Evolutionary conservation across 768 basidiomycete genomes (phyloP).

Genomic region (Lentinula detonsa): DNA sequence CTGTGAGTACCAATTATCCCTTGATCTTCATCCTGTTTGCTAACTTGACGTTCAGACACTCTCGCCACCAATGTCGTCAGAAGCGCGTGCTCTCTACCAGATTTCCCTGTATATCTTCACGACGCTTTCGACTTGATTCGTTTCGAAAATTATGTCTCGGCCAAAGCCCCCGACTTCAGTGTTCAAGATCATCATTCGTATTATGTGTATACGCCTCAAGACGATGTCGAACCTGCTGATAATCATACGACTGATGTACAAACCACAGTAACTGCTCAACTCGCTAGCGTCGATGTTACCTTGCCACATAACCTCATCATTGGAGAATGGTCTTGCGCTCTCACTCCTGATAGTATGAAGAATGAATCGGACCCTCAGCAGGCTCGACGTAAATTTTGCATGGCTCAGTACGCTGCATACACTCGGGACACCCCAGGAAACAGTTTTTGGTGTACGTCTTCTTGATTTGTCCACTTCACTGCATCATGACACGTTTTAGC

Average conservation of each 20-base stretch:
- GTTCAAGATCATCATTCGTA: conserved; percentile 74
- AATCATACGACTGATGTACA: conserved; percentile 50
- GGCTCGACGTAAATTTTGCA: conserved; percentile 48
- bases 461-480: not conserved
- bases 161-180: conserved; percentile 48
- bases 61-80: conserved; percentile 34
- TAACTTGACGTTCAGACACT: conserved; percentile 16
- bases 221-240: conserved; percentile 42
- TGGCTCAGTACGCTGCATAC: conserved; percentile 54
- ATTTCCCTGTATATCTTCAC: conserved; percentile 59
- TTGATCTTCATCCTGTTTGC: conserved; percentile 33
- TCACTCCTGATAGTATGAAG: conserved; percentile 55
- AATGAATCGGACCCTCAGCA: conserved; percentile 36
- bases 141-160: conserved; percentile 44
- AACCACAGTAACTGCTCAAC: conserved; percentile 28
- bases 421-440: conserved; percentile 52
- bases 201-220: conserved; percentile 56
- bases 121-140: conserved; percentile 58
- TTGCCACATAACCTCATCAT: conserved; percentile 53
- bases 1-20: conserved; percentile 35
- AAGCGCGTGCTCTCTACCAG: not conserved
- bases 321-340: conserved; percentile 78
- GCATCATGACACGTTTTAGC: conserved; percentile 25
- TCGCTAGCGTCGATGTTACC: conserved; percentile 17
- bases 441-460: conserved; percentile 60